A percentile compares a stretch with the other conserved stretches of the same genome.
These are phyloP conservation scores for Acanthamoeba lenticulata DNA, from an alignment of 208 protist genomes.

Conservation along the genomic window DNA sequence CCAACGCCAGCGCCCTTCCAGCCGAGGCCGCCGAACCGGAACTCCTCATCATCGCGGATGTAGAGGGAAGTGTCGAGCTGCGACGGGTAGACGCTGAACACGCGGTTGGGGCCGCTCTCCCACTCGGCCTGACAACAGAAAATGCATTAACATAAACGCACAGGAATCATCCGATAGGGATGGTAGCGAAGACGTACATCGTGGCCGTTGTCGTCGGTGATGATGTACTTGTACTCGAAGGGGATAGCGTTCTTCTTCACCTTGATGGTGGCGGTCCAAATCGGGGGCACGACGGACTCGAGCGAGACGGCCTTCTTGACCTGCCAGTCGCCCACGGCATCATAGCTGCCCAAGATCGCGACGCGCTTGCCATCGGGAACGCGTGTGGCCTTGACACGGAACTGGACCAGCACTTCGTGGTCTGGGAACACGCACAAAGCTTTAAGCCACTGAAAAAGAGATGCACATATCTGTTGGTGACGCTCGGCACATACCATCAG, in stretches of 20 bases:
- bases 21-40: slow-evolving; percentile 25
- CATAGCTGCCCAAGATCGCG: slow-evolving; percentile 9
- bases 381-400: slow-evolving; percentile 40
- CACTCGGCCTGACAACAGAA: not conserved
- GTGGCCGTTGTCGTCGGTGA: slow-evolving; percentile 11
- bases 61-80: slow-evolving; percentile 62
- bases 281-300: not conserved
- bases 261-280: slow-evolving; percentile 71
- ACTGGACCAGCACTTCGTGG: slow-evolving; percentile 23
- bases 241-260: slow-evolving; percentile 74
- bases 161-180: too few relatives aligned
- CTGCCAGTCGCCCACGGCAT: slow-evolving; percentile 1
- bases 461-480: too few relatives aligned
- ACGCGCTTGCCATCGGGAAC: slow-evolving; percentile 11
- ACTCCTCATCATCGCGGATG: slow-evolving; percentile 55
- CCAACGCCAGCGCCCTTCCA: slow-evolving; percentile 71
- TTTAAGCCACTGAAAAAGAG: too few relatives aligned
- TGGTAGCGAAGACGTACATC: not conserved
- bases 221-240: slow-evolving; percentile 75
- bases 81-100: slow-evolving; percentile 59
- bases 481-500: too few relatives aligned
- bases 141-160: too few relatives aligned
- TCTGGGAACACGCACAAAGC: not conserved
- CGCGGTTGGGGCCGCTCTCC: slow-evolving; percentile 21
- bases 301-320: not conserved